Evolutionary conservation across 2,329 filamentous ascomycete species (phyloP).

Genomic region (Laburnicola sp.): DNA sequence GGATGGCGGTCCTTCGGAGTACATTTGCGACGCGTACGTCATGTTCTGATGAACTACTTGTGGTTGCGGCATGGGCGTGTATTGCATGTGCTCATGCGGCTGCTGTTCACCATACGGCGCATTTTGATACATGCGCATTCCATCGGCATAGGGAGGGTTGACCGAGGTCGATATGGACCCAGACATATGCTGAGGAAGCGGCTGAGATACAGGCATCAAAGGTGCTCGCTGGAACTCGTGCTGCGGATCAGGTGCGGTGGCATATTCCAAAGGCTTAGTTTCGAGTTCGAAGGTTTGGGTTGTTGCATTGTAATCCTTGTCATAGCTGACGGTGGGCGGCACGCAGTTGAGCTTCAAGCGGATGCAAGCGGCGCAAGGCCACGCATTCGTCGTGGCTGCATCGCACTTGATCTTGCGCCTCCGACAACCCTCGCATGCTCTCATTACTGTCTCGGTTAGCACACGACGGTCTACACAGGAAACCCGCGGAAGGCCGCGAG

Average conservation of each 20-base stretch:
- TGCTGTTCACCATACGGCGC: conserved; percentile 41
- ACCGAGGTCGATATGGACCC: conserved; percentile 35
- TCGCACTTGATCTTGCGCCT: conserved; percentile 98
- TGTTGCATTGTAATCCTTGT: conserved; percentile 57
- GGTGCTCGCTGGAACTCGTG: conserved; percentile 46
- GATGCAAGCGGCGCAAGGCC: conserved; percentile 94
- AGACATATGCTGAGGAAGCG: conserved; percentile 34
- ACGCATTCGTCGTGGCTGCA: conserved; percentile 93
- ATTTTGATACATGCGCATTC: conserved; percentile 40
- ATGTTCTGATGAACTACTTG: conserved; percentile 40
- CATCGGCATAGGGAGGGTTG: conserved; percentile 30
- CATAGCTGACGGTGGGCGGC: conserved; percentile 79
- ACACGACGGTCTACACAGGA: conserved; percentile 8
- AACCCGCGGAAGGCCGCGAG: neutral
- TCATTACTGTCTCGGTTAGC: conserved; percentile 70
- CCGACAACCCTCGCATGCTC: conserved; percentile 92
- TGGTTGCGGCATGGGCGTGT: conserved; percentile 40
- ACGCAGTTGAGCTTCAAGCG: conserved; percentile 91
- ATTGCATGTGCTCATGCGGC: conserved; percentile 41
- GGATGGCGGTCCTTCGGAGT: conserved; percentile 33
- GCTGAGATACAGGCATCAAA: conserved; percentile 31
- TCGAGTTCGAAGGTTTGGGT: conserved; percentile 49
- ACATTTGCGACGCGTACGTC: conserved; percentile 39
- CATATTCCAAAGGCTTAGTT: conserved; percentile 45
- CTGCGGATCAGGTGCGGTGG: conserved; percentile 42